phyloP scores from a whole-genome alignment of 306 rosid genomes.

The Quercus variabilis region DNA sequence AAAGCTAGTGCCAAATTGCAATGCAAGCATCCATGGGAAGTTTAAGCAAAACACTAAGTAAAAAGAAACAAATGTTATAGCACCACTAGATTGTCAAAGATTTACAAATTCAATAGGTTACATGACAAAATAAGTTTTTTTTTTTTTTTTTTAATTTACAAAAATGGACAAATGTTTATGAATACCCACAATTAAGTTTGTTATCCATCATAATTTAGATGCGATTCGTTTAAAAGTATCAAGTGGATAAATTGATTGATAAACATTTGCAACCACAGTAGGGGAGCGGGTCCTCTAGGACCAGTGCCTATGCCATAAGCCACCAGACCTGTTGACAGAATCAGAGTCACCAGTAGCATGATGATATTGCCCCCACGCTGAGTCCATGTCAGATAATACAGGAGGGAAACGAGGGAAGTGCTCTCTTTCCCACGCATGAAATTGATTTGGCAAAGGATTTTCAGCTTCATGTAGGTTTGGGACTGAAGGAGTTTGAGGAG shows the following conservation, averaged over 20 bases:
- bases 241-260: not conserved
- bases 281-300: not conserved
- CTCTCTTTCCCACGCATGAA: constrained; percentile 16
- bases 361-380: constrained; percentile 10
- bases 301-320: constrained; percentile 9
- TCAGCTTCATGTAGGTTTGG: constrained; percentile 10
- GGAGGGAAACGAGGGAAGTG: constrained; percentile 1
- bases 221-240: not conserved
- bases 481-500: constrained; percentile 5
- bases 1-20: not conserved
- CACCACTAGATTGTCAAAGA: not conserved
- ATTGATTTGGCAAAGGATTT: constrained; percentile 7
- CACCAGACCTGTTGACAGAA: constrained; percentile 12
- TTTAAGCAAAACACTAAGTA: not conserved
- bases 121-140: not conserved
- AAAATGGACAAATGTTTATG: not conserved
- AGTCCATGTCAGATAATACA: not conserved
- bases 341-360: constrained; percentile 9
- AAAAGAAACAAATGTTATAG: not conserved
- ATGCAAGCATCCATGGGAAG: not conserved
- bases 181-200: not conserved
- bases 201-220: not conserved
- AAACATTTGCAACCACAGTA: not conserved
- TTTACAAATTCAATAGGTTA: not conserved
- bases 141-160: not conserved